Conservation (phyloP, 192 early-diverging fungal species). For the Gryganskiella cystojenkinii region DNA sequence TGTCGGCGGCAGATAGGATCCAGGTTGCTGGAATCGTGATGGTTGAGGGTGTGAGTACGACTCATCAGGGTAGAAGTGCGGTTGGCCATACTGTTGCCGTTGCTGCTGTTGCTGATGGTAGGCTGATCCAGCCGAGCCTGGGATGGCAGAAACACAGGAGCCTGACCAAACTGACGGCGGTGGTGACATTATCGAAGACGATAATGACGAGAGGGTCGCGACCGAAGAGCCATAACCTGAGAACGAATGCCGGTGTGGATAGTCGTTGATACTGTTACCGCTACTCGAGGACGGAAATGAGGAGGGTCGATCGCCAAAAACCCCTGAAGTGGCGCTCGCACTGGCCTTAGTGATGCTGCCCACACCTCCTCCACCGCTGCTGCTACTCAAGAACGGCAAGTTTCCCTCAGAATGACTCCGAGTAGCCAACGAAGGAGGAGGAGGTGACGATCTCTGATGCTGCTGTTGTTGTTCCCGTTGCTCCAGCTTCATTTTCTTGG, state of each 20-base stretch:
- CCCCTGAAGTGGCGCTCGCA: neutral
- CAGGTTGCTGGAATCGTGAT: neutral
- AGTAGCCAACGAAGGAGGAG: neutral
- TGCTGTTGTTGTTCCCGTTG: neutral
- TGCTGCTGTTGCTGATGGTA: slow-evolving; percentile 10
- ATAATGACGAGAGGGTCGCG: neutral
- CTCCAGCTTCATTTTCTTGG: slow-evolving; percentile 3
- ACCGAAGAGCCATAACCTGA: slow-evolving; percentile 5
- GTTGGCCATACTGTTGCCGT: too few relatives aligned
- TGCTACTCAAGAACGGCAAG: neutral
- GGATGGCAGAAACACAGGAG: neutral
- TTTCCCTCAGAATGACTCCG: slow-evolving; percentile 19
- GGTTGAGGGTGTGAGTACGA: neutral
- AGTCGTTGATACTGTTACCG: neutral
- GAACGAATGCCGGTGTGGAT: slow-evolving; percentile 25
- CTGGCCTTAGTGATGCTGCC: slow-evolving; percentile 5
- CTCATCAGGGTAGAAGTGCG: too few relatives aligned
- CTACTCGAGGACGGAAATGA: neutral
- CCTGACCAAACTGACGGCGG: slow-evolving; percentile 2
- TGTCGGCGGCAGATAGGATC: neutral
- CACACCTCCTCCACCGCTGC: neutral
- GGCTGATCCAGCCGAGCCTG: neutral
- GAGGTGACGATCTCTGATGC: neutral
- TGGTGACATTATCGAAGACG: neutral
- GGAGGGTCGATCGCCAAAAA: neutral